Evolutionary conservation across 1,284 basidiomycete genomes (phyloP), one percentile per base, ranked within the genome.

Genomic region (Fomitopsis pinicola): DNA sequence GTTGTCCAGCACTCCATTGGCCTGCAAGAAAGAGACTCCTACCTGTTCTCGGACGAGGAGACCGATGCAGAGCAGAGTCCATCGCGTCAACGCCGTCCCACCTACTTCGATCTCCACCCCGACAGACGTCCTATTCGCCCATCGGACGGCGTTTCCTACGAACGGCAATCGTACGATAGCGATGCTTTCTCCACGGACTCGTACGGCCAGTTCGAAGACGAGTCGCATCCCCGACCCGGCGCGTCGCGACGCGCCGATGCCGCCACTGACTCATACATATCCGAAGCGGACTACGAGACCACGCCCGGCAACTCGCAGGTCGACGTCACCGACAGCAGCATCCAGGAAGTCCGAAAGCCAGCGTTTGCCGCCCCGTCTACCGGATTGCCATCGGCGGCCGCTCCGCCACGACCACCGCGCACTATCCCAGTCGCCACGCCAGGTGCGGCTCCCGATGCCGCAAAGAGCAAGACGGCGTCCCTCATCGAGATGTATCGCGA

Each of bases 401-500:
- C 28, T 28, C 45, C 33, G 19, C 46, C 57, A 28, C 40, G 38
- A 30, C 66, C 52, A 5, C 57, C 53, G 10, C 57, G 61, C 10
- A 38, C 30, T 22, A 53, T 61, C 28, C 40, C 60, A 15, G 63
- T 63, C n/a, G n/a, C 57, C 17, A 26, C 62, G 17, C 58, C 62
- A 33, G 48, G 40, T 28, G 56, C 63, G 19, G 58, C 66, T 5
- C 44, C 64, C 14, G 66, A 66, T 58, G 35, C 67, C 7, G 45
- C 44, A 36, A 30, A 72, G 50, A 86, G 86, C 74, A 89, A 85
- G 75, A 90, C 88, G 2, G 86, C 88, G 5, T 81, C 84, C 3
- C 78, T 92, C 55, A 92, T 92, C 67, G 88, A 91, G 72, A 88
- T 92, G 88, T 92, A 91, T 68, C 82, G 88, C 46, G 87, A 91